Evolutionary conservation across 2,329 filamentous ascomycete genomes (phyloP), one percentile per base, ranked within the genome.

Genomic region (Blastomyces percursus): DNA sequence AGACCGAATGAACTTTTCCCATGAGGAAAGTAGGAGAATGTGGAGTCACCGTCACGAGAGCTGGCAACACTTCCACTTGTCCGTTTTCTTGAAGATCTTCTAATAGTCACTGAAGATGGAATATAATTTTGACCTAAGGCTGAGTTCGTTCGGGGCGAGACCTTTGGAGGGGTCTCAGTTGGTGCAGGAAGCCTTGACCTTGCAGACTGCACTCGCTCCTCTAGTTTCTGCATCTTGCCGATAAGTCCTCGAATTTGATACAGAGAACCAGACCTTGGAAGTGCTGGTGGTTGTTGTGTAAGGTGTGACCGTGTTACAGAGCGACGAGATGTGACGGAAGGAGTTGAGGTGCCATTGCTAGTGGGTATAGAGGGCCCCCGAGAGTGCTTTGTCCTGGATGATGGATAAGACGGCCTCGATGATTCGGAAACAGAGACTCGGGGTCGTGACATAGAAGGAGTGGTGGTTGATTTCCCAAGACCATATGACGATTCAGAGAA

Each of bases 151-250:
- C 90, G 84, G 27, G 92, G 91, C n/a, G 91, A 96, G 4, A 84
- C 82, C 57, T 87, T 86, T 21, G 92, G 91, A 4, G 92, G 91
- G 0, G 89, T 94, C 61, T 80, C 82, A 8, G 85, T 82, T 2
- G 92, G 90, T 1, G 88, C 90, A 2, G 94, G 94, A 24, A 99
- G 83, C 76, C 94, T 96, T 48, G 93, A 96, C 68, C 91, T 86
- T 21, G 88, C 94, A 30, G 88, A 91, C 65, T 97, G 91, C 11
- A 99, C 93, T 54, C 94, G 85, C 66, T 94, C 90, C 74, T 97
- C 94, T 65, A 99, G 86, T 68, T 91, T 90, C 76, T 96, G 91
- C 91, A 97, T 96, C 77, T 97, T 94, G 35, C 91, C 92, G 63
- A 95, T 96, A 67, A 99, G 86, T 38, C 88, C 89, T 66, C 93